phyloP scores from a whole-genome alignment of 805 yeast genomes.

The Phaffomyces antillensis region DNA sequence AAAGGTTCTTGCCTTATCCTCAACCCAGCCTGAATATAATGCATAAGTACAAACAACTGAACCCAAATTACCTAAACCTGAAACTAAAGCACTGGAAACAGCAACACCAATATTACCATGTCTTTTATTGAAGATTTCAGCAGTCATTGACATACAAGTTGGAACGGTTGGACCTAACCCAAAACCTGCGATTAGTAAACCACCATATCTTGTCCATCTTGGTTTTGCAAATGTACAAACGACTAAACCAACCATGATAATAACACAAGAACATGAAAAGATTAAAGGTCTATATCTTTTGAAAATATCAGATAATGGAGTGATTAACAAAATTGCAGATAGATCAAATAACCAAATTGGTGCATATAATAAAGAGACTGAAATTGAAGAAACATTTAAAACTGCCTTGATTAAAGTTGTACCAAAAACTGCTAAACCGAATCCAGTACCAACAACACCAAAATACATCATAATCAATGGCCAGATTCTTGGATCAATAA shows the following conservation, averaged over 20 bases:
- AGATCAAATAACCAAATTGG: constrained; percentile 89
- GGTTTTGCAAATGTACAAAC: constrained; percentile 71
- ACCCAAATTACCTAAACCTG: constrained; percentile 84
- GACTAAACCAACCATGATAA: constrained; percentile 68
- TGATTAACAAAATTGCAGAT: constrained; percentile 62
- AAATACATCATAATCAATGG: constrained; percentile 83
- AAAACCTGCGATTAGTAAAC: constrained; percentile 73
- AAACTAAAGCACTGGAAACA: constrained; percentile 72
- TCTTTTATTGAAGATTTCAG: constrained; percentile 61
- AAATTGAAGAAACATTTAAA: constrained; percentile 53
- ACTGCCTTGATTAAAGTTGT: constrained; percentile 65
- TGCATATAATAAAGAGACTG: constrained; percentile 70
- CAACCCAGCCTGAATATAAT: constrained; percentile 82
- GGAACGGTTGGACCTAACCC: constrained; percentile 93
- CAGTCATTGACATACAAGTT: constrained; percentile 75
- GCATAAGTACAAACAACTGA: constrained; percentile 84
- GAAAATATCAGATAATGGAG: constrained; percentile 74
- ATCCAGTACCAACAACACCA: constrained; percentile 91
- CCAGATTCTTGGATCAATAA: constrained; percentile 65
- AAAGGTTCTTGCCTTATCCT: constrained; percentile 53
- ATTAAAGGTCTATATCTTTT: constrained; percentile 52
- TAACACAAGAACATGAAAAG: constrained; percentile 53
- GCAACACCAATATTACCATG: constrained; percentile 86
- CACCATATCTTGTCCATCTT: constrained; percentile 74
- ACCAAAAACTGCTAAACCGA: constrained; percentile 79